phyloP scores from a whole-genome alignment of 495 filamentous ascomycete species.

The Xanthoparmelia taractica region DNA sequence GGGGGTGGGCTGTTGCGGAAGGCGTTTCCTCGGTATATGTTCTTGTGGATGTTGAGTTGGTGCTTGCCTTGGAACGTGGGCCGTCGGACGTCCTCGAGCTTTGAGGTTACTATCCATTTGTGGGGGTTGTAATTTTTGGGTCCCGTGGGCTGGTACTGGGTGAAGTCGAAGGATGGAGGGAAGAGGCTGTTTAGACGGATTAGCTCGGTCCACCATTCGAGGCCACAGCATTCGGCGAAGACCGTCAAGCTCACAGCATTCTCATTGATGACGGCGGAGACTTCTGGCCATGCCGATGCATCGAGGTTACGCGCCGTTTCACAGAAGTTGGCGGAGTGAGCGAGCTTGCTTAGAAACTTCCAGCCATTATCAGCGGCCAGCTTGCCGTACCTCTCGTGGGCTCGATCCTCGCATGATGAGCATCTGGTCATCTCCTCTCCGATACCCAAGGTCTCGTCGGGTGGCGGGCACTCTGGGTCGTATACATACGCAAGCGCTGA shows the following conservation, averaged over 20 bases:
- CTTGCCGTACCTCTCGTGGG: neutral
- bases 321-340: neutral
- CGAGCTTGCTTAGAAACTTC: neutral
- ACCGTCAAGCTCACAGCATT: neutral
- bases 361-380: neutral
- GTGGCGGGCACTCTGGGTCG: neutral
- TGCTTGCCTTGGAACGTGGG: neutral
- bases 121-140: neutral
- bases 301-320: neutral
- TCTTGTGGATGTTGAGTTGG: neutral
- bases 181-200: neutral
- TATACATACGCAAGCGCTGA: neutral
- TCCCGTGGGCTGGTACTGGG: neutral
- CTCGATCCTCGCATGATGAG: neutral
- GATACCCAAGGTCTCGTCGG: neutral
- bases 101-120: neutral
- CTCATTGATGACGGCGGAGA: neutral
- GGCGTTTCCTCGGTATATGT: neutral
- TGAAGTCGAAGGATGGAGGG: neutral
- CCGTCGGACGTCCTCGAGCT: neutral
- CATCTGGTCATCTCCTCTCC: neutral
- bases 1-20: neutral
- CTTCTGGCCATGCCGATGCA: neutral
- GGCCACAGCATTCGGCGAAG: neutral
- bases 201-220: neutral